phyloP scores from a whole-genome alignment of 305 asterid genomes.

The Fraxinus sp. region DNA sequence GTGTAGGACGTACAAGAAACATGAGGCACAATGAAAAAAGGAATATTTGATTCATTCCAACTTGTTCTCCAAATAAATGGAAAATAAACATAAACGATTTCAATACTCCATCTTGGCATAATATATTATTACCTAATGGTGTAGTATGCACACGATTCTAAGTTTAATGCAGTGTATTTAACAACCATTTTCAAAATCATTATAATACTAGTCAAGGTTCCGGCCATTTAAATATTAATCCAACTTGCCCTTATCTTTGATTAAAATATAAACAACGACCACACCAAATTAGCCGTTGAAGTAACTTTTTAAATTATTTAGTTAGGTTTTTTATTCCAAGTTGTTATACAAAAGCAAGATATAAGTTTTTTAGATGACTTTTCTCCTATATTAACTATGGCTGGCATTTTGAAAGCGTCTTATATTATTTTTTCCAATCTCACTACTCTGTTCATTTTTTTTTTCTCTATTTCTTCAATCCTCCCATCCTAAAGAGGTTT shows the following conservation, averaged over 20 bases:
- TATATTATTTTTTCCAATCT: background rate
- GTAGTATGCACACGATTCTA: background rate
- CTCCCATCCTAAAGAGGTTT: background rate
- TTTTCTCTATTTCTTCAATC: background rate
- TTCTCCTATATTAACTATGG: background rate
- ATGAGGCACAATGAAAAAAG: no score
- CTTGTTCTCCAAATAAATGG: no score
- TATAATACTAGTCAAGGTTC: background rate
- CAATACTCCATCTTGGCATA: background rate
- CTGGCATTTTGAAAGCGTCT: background rate
- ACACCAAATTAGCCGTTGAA: background rate
- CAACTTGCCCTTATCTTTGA: background rate
- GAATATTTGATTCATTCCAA: no score
- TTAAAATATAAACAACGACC: no score
- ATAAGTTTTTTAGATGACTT: background rate
- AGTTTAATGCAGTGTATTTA: background rate
- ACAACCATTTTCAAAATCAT: background rate
- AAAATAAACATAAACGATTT: background rate
- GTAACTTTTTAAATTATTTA: background rate
- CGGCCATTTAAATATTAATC: background rate
- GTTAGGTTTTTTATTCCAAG: background rate
- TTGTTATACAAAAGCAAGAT: no score
- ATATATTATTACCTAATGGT: background rate
- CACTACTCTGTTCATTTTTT: background rate
- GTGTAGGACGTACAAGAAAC: no score